A percentile compares a stretch with the other conserved stretches of the same genome.
These are phyloP conservation scores for Phaeolepiota aurea DNA, from an alignment of 768 basidiomycete species.

Conservation along the genomic window DNA sequence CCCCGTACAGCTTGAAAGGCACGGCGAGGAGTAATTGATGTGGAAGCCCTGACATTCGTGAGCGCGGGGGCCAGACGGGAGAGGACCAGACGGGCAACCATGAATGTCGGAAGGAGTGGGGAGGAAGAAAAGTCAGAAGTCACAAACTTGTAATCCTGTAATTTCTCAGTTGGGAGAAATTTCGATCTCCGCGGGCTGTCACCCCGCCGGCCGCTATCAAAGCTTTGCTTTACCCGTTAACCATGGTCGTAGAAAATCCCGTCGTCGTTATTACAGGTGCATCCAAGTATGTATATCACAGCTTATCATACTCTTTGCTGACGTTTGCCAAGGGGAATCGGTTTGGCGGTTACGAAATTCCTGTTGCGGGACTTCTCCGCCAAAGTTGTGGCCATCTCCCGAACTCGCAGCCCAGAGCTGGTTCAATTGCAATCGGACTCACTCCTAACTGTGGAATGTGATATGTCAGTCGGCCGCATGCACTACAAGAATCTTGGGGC, in stretches of 20 bases:
- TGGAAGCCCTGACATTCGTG: constrained; percentile 36
- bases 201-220: not conserved
- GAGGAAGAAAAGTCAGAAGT: constrained; percentile 16
- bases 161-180: constrained; percentile 8
- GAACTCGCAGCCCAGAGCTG: constrained; percentile 56
- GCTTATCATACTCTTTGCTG: constrained; percentile 3
- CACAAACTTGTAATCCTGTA: constrained; percentile 2
- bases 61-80: constrained; percentile 57
- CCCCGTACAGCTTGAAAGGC: constrained; percentile 37
- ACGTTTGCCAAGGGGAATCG: constrained; percentile 44
- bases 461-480: constrained; percentile 51
- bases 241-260: constrained; percentile 17
- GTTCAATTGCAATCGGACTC: constrained; percentile 30
- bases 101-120: constrained; percentile 26
- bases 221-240: not conserved
- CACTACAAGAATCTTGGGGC: constrained; percentile 6
- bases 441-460: constrained; percentile 56
- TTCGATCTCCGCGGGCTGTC: constrained; percentile 8
- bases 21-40: constrained; percentile 32
- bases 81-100: constrained; percentile 59
- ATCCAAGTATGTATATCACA: constrained; percentile 44
- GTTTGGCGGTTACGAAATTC: constrained; percentile 66
- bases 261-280: constrained; percentile 81
- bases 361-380: constrained; percentile 57
- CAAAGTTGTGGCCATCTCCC: constrained; percentile 70